phyloP scores from a whole-genome alignment of 345 rosid species.

The Eucalyptus coolabah region DNA sequence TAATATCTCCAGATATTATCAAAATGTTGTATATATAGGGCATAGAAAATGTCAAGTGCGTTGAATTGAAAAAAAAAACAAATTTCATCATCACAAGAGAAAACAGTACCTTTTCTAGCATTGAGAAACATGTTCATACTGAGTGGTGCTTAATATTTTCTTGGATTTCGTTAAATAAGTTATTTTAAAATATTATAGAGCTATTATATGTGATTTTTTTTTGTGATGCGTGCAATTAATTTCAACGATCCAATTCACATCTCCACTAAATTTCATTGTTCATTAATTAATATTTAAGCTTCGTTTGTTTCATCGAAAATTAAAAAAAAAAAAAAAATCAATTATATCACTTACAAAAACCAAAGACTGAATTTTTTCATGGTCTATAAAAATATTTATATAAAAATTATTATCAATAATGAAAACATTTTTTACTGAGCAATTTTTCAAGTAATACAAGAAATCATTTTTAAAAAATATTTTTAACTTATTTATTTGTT shows the following conservation, averaged over 20 bases:
- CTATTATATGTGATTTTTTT: not conserved
- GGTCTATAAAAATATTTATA: not conserved
- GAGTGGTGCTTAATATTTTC: not conserved
- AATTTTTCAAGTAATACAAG: too few species aligned
- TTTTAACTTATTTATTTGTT: too few species aligned
- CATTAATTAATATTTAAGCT: not conserved
- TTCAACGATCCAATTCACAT: not conserved
- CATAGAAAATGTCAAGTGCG: fast-evolving
- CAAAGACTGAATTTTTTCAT: too few species aligned
- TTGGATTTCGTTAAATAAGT: not conserved
- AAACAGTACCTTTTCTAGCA: not conserved
- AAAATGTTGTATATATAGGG: not conserved
- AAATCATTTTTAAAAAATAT: too few species aligned
- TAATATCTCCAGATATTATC: too few species aligned
- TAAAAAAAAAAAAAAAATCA: too few species aligned
- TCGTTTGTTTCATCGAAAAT: fast-evolving
- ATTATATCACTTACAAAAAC: too few species aligned
- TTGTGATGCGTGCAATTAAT: too few species aligned
- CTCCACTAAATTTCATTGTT: not conserved
- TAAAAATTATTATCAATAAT: too few species aligned
- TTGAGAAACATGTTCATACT: not conserved
- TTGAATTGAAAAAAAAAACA: not conserved
- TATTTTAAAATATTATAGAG: not conserved
- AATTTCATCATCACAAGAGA: not conserved
- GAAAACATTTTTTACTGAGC: too few species aligned